A percentile compares a stretch with the other conserved stretches of the same genome.
phyloP scores from a whole-genome alignment of 192 early-diverging fungal genomes.

The Coemansia sp. region DNA sequence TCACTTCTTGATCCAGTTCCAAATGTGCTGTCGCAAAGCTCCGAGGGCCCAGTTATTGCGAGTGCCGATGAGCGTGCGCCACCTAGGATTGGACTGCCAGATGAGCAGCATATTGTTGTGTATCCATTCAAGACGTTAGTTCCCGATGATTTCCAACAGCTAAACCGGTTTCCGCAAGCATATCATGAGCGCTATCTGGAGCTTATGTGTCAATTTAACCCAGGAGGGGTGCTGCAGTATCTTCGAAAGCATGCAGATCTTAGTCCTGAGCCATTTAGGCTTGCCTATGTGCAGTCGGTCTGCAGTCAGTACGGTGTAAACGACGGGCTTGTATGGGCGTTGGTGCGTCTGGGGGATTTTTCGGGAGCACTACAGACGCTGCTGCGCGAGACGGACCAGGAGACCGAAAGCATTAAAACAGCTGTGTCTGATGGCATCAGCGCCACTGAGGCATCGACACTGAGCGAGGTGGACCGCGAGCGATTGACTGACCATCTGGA shows the following conservation, averaged over 20 bases:
- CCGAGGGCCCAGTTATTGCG: neutral
- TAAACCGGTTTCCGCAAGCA: constrained; percentile 30
- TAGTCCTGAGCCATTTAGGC: constrained; percentile 36
- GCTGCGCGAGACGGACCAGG: constrained; percentile 30
- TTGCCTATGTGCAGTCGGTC: constrained; percentile 30
- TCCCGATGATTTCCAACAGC: constrained; percentile 14
- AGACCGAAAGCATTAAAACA: constrained; percentile 18
- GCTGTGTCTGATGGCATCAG: constrained; percentile 12
- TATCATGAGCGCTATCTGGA: constrained; percentile 49
- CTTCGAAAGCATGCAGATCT: constrained; percentile 33
- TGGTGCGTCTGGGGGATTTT: constrained; percentile 48
- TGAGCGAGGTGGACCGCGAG: constrained; percentile 39
- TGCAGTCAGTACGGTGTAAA: constrained; percentile 27
- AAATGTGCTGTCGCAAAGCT: constrained; percentile 9
- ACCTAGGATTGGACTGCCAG: constrained; percentile 40
- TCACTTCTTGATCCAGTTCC: constrained; percentile 40
- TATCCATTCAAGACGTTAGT: constrained; percentile 43
- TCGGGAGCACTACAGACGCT: constrained; percentile 42
- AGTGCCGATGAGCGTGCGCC: constrained; percentile 35
- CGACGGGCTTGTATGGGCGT: constrained; percentile 48
- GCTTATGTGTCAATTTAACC: constrained; percentile 43
- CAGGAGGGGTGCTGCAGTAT: constrained; percentile 33
- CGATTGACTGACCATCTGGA: constrained; percentile 40
- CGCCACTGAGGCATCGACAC: neutral
- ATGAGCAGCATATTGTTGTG: constrained; percentile 48